Evolutionary conservation across 768 basidiomycete species (phyloP), one percentile per base, ranked within the genome.

Genomic region (Psilocybe tampanensis): DNA sequence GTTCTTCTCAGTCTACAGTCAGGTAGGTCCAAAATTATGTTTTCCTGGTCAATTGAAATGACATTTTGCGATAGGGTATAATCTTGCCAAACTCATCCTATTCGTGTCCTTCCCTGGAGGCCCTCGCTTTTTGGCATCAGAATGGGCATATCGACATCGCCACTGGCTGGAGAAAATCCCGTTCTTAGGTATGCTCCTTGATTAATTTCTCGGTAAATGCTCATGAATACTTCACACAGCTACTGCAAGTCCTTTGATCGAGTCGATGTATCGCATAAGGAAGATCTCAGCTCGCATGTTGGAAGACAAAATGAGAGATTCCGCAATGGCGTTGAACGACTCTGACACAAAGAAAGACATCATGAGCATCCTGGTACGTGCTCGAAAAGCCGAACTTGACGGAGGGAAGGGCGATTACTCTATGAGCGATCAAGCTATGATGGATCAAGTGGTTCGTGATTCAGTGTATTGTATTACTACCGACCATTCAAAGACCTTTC

Each of bases 391-490:
- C 8, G 75, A 75, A 29, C 49, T 70, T 24, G 70, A 71, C 26
- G 65, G 66, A 36, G 72, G 70, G 26, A 72, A 69, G 15, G 63
- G 59, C 9, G 72, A 62, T 21, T 79, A 78, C 60, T 61, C 67
- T 6, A 78, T 81, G 78, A 76, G 71, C n/a, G 78, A 81, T 54
- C 66, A 69, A 24, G 79, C 72, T 12, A 78, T 81, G 75, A 76
- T 81, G 68, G 79, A 80, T 47, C 81, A 83, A 72, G 78, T 81
- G 32, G 79, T 80, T 18, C 17, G 74, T 69, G 17, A 42, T 23
- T 29, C 45, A 47, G 47, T 39, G 29, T 32, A 29, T 39, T 23
- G 23, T 54, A 8, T 44, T 47, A 42, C 29, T 18, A 43, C 15
- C 7, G n/a, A 7, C 22, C 42, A 19, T 55, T 19, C 48, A n/a